A percentile compares a stretch with the other conserved stretches of the same genome.
Conservation (phyloP, 768 basidiomycete species). For the Kondoa malvinella region DNA sequence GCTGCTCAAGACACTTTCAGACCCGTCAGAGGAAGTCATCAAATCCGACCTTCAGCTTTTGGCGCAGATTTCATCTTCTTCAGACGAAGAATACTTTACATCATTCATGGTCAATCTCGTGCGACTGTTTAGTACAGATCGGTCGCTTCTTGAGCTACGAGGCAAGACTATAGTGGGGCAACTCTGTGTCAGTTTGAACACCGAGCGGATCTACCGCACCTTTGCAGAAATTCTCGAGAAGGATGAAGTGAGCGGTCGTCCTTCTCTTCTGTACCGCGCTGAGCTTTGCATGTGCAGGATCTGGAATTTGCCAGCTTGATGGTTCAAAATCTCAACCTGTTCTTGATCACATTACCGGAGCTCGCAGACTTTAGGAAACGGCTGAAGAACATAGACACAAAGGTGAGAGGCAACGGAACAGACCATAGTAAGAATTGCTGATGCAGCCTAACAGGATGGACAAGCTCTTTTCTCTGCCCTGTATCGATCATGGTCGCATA, state of each 20-base stretch:
- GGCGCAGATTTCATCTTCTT: slow-evolving; percentile 88
- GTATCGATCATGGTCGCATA: slow-evolving; percentile 97
- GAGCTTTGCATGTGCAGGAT: slow-evolving; percentile 36
- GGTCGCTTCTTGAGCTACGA: slow-evolving; percentile 68
- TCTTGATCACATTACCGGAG: slow-evolving; percentile 89
- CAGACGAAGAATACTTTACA: slow-evolving; percentile 89
- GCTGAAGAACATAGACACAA: slow-evolving; percentile 78
- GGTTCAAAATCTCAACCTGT: slow-evolving; percentile 91
- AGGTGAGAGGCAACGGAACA: slow-evolving; percentile 47
- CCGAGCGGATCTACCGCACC: slow-evolving; percentile 83
- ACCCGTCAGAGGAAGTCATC: slow-evolving; percentile 93
- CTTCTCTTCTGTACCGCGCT: neutral
- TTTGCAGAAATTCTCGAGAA: slow-evolving; percentile 96
- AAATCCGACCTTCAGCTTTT: slow-evolving; percentile 89
- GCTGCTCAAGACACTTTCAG: slow-evolving; percentile 82
- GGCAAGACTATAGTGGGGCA: slow-evolving; percentile 93
- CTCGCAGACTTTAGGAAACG: slow-evolving; percentile 84
- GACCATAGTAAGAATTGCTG: neutral
- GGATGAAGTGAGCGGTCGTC: slow-evolving; percentile 54
- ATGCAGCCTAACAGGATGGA: slow-evolving; percentile 57
- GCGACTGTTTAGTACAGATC: slow-evolving; percentile 85
- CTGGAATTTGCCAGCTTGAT: slow-evolving; percentile 95
- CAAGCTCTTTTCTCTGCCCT: slow-evolving; percentile 85
- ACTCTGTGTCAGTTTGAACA: slow-evolving; percentile 79
- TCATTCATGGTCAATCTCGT: slow-evolving; percentile 88